Conservation (phyloP, 2,329 filamentous ascomycete species). For the Aspergillus japonicus region DNA sequence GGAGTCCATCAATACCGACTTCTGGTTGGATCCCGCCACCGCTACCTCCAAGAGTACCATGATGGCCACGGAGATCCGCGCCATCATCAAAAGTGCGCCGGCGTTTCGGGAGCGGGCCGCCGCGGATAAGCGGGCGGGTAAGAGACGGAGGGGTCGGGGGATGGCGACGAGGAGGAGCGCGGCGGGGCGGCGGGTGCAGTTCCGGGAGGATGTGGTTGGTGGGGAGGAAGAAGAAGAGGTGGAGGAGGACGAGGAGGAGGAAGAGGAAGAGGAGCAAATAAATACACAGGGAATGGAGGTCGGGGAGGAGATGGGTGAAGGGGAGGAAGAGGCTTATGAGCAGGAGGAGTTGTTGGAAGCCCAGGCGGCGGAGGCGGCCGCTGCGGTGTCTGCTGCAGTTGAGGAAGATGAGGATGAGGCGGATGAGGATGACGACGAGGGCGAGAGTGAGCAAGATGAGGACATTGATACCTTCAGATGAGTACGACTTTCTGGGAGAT, state of each 20-base stretch:
- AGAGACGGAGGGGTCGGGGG: conserved; percentile 1
- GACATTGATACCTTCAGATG: neutral
- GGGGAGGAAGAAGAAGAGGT: conserved; percentile 10
- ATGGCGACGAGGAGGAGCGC: conserved; percentile 6
- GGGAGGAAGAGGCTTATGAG: conserved; percentile 35
- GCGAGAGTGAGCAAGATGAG: conserved; percentile 8
- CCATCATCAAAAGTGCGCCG: conserved; percentile 33
- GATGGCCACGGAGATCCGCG: conserved; percentile 38
- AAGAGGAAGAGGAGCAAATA: conserved; percentile 21
- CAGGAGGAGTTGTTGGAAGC: conserved; percentile 32
- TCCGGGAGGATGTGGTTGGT: conserved; percentile 20
- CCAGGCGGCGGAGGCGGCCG: conserved; percentile 28
- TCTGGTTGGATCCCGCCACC: conserved; percentile 26
- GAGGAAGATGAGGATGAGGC: conserved; percentile 22
- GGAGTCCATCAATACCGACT: conserved; percentile 22
- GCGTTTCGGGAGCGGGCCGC: conserved; percentile 26
- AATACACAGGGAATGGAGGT: conserved; percentile 1
- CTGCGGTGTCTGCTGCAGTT: conserved; percentile 21
- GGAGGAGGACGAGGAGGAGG: conserved; percentile 34
- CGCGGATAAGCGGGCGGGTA: neutral
- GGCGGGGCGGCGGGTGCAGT: conserved; percentile 17
- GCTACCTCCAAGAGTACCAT: conserved; percentile 26
- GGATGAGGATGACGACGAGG: conserved; percentile 21
- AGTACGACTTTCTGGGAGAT: neutral
- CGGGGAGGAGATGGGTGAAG: conserved; percentile 25